Conservation (phyloP, 164 flowering plant genomes). For the Vitis amurensis region DNA sequence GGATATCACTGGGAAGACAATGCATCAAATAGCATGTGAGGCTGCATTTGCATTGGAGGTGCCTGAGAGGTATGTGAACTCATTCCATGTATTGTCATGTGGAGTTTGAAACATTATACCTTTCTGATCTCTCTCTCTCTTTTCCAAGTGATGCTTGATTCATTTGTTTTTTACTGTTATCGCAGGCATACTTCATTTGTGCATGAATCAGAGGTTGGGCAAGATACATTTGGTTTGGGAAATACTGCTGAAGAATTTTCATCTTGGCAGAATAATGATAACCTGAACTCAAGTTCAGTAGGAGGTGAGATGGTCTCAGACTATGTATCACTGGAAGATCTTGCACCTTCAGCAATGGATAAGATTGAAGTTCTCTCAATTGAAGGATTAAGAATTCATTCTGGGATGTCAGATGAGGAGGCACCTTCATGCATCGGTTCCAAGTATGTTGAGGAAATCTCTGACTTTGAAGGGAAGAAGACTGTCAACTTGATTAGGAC, state of each 20-base stretch:
- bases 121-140: background rate
- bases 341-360: constrained; percentile 35
- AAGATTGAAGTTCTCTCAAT: constrained; percentile 36
- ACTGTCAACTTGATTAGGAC: background rate
- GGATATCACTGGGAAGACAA: constrained; percentile 74
- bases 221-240: constrained; percentile 1
- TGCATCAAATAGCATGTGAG: constrained; percentile 72
- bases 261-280: constrained; percentile 1
- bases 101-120: background rate
- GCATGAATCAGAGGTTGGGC: constrained; percentile 3
- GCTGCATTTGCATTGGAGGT: constrained; percentile 39
- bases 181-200: constrained; percentile 13
- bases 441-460: background rate
- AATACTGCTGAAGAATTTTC: constrained; percentile 9
- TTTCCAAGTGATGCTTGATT: background rate
- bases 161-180: constrained; percentile 7
- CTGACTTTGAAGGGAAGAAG: constrained; percentile 5
- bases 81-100: background rate
- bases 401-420: constrained; percentile 33
- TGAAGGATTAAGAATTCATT: constrained; percentile 47
- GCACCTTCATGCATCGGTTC: constrained; percentile 38
- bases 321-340: constrained; percentile 24
- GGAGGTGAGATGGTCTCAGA: constrained; percentile 9
- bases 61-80: constrained; percentile 45
- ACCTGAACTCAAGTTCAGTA: background rate